Base-by-base conservation (phyloP, 1,284 basidiomycete genomes). In the Melampsora larici-populina region DNA sequence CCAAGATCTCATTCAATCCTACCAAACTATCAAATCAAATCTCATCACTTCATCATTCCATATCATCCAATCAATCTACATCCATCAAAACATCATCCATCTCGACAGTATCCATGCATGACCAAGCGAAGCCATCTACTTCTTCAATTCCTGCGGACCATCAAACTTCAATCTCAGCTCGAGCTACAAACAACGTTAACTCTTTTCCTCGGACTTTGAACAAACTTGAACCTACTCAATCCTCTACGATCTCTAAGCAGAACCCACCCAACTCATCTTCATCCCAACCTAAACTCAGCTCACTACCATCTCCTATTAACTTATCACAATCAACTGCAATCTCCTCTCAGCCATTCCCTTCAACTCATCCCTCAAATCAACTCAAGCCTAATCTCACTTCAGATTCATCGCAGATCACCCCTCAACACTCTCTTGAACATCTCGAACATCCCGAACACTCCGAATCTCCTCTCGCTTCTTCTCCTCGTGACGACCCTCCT, bases 261-360 rank as follows among this genome's bases (percentile, higher is more conserved):
- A 46, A 46, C 46, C 46, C 46, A 46, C 2, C 46, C 17, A 46
- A 17, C 46, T 13, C 63, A 65, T 33, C 63, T 65, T 40, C 63
- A 17, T n/a, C 9, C 33, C 63, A 40, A 65, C 63, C 63, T 31
- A 60, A 65, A n/a, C 31, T 65, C 63, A 40, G 9, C 36, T 65
- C 36, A 40, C 15, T 18, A 13, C 31, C 31, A 33, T 31, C 63
- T 65, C 63, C 29, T 31, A 60, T 60, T 13, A 60, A 60, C 36
- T 9, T 31, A 65, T 36, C 36, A 65, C 63, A 46, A 18, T 13
- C 36, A 2, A 18, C 63, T 13, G 63, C 31, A 15, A 40, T 40
- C 29, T 65, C 63, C 8, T 33, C 63, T 40, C 63, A 65, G 21
- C 63, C 63, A 31, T 40, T 40, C 31, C 63, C 63, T 40, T n/a